These are phyloP conservation scores for Blastomyces parvus DNA, from an alignment of 2,329 filamentous ascomycete species.

Conservation along the genomic window DNA sequence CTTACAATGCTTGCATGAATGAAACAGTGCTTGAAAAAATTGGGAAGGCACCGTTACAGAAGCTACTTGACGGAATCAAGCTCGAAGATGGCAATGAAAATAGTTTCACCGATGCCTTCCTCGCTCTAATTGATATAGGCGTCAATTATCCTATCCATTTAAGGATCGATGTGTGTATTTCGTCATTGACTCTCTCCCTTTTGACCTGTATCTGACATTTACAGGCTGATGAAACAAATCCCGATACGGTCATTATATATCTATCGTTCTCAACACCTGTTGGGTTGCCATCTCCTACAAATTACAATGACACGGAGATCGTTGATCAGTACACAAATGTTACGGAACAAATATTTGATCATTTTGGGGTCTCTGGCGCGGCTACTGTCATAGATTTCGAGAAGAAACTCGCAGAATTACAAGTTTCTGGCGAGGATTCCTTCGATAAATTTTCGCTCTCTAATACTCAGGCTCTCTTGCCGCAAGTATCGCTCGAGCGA, in stretches of 20 bases:
- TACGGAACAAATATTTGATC: slow-evolving; percentile 34
- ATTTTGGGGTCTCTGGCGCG: slow-evolving; percentile 29
- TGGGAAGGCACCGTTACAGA: slow-evolving; percentile 48
- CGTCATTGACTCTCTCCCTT: not conserved
- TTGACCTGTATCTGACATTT: slow-evolving; percentile 4
- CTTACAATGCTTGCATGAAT: slow-evolving; percentile 58
- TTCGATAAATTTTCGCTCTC: slow-evolving; percentile 37
- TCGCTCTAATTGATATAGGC: slow-evolving; percentile 31
- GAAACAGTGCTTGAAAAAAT: slow-evolving; percentile 47
- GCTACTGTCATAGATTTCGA: slow-evolving; percentile 49
- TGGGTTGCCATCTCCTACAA: slow-evolving; percentile 54
- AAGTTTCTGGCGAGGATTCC: too few relatives aligned
- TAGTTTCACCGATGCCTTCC: slow-evolving; percentile 27
- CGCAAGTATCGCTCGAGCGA: slow-evolving; percentile 46
- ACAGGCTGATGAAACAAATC: slow-evolving; percentile 45
- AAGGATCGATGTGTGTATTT: slow-evolving; percentile 7
- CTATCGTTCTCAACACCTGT: slow-evolving; percentile 39
- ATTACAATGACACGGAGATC: slow-evolving; percentile 48
- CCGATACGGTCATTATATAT: slow-evolving; percentile 44
- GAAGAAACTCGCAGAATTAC: slow-evolving; percentile 48
- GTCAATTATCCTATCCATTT: slow-evolving; percentile 28
- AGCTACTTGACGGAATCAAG: slow-evolving; percentile 47
- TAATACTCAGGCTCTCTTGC: slow-evolving; percentile 47
- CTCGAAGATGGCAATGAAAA: slow-evolving; percentile 19
- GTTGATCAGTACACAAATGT: slow-evolving; percentile 43